Evolutionary conservation across 2,329 filamentous ascomycete species (phyloP).

Genomic region (Trichophyton equinum): DNA sequence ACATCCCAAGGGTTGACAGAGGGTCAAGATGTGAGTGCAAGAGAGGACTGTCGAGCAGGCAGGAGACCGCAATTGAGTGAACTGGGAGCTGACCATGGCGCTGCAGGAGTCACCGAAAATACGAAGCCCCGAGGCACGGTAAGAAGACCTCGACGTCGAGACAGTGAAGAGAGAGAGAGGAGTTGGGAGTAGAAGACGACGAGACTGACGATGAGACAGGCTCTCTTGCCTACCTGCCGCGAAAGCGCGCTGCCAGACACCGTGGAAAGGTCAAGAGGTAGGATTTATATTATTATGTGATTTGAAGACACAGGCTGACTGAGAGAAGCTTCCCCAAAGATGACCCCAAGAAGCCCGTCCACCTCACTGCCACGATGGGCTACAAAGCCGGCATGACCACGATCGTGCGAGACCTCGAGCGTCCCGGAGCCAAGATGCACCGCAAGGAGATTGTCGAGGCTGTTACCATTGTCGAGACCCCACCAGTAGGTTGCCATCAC

Average conservation of each 20-base stretch:
- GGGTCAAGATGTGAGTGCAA: slow-evolving; percentile 35
- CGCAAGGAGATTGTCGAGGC: slow-evolving; percentile 96
- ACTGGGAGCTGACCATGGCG: slow-evolving; percentile 4
- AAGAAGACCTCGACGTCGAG: slow-evolving; percentile 41
- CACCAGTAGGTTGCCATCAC: slow-evolving; percentile 57
- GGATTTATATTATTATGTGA: slow-evolving; percentile 24
- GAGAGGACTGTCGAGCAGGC: neutral
- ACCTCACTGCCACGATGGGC: slow-evolving; percentile 94
- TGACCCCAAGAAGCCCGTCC: slow-evolving; percentile 98
- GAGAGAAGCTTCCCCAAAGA: slow-evolving; percentile 86
- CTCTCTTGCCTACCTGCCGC: slow-evolving; percentile 73
- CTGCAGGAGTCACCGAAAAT: slow-evolving; percentile 49
- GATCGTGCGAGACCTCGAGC: slow-evolving; percentile 97
- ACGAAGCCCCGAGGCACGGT: slow-evolving; percentile 89
- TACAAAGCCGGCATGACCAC: slow-evolving; percentile 99
- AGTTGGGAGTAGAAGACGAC: no score
- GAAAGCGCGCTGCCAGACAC: slow-evolving; percentile 89
- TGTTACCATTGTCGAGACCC: slow-evolving; percentile 77
- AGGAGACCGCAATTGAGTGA: neutral
- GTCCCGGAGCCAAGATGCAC: slow-evolving; percentile 98
- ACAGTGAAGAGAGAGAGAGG: neutral
- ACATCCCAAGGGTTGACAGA: slow-evolving; percentile 35
- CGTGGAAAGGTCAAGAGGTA: slow-evolving; percentile 98
- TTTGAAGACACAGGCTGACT: slow-evolving; percentile 2
- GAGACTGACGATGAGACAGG: slow-evolving; percentile 22